Conservation (phyloP, 2,329 filamentous ascomycete genomes). For the Mycosphaerella arachidis region DNA sequence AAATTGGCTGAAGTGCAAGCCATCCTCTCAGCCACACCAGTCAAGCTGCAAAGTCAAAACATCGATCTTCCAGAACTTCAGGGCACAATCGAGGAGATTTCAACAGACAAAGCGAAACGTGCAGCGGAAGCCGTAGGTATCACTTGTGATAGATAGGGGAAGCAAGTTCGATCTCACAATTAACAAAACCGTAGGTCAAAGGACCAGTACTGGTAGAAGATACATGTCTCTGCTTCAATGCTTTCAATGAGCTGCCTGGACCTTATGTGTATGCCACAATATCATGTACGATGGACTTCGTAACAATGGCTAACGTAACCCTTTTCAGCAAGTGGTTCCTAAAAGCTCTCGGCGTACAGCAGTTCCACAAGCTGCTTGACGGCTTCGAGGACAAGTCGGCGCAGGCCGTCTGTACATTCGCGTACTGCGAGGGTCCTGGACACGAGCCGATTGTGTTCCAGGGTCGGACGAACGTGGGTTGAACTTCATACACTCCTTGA, state of each 20-base stretch:
- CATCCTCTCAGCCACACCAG: conserved; percentile 66
- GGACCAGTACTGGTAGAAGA: conserved; percentile 94
- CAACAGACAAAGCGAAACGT: conserved; percentile 75
- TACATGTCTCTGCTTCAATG: conserved; percentile 89
- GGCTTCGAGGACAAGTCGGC: conserved; percentile 88
- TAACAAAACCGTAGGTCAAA: conserved; percentile 53
- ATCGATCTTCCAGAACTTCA: conserved; percentile 87
- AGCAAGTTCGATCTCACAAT: too few relatives aligned
- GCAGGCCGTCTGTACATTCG: conserved; percentile 93
- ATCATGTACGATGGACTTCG: background rate
- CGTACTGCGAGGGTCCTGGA: conserved; percentile 80
- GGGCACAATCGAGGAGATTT: conserved; percentile 87
- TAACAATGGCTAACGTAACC: background rate
- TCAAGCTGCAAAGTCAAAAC: conserved; percentile 68
- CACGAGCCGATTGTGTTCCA: conserved; percentile 85
- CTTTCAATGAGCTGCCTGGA: conserved; percentile 83
- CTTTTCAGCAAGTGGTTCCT: conserved; percentile 84
- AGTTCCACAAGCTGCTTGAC: conserved; percentile 83
- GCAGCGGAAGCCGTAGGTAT: conserved; percentile 68
- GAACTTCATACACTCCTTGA: too few relatives aligned
- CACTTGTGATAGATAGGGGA: background rate
- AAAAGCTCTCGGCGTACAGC: conserved; percentile 71
- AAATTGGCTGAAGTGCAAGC: conserved; percentile 86
- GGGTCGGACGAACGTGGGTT: conserved; percentile 70
- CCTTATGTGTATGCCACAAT: conserved; percentile 77